Percentiles rank a stretch among this genome's conserved stretches.
Evolutionary conservation across 345 rosid species (phyloP).

Genomic region (Boechera stricta): DNA sequence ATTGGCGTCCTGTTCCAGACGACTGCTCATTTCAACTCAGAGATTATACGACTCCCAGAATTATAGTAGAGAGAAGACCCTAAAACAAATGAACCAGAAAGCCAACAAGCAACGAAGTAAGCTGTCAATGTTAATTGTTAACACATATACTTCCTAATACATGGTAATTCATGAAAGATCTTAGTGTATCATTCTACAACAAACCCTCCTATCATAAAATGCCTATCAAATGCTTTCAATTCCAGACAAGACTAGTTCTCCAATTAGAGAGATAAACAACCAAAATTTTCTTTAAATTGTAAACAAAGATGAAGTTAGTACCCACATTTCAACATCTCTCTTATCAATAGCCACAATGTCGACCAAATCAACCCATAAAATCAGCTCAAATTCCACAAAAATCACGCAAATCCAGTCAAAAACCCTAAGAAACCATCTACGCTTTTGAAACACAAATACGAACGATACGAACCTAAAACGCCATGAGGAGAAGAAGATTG

Average conservation of each 20-base stretch:
- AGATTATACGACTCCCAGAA: slow-evolving; percentile 28
- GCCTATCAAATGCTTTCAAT: slow-evolving; percentile 7
- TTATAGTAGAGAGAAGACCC: slow-evolving; percentile 29
- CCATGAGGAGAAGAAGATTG: slow-evolving; percentile 24
- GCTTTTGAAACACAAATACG: slow-evolving; percentile 10
- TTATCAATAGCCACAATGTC: slow-evolving; percentile 38
- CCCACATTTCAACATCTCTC: slow-evolving; percentile 13
- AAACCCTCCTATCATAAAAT: not conserved
- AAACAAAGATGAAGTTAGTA: not conserved
- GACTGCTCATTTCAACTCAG: slow-evolving; percentile 26
- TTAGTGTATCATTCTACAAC: slow-evolving; percentile 9
- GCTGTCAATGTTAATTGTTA: not conserved
- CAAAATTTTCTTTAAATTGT: not conserved
- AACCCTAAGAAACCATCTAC: slow-evolving; percentile 23
- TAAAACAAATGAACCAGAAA: slow-evolving; percentile 34
- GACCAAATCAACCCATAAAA: slow-evolving; percentile 20
- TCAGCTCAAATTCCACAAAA: not conserved
- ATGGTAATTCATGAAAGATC: not conserved
- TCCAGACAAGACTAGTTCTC: slow-evolving; percentile 3
- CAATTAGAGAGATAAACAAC: not conserved
- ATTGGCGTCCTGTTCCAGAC: slow-evolving; percentile 25
- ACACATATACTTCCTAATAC: not conserved
- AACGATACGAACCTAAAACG: slow-evolving; percentile 39
- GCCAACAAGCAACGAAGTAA: not conserved
- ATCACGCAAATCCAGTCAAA: slow-evolving; percentile 41